Evolutionary conservation across 1,284 basidiomycete genomes (phyloP).

Genomic region (Xerocomus cyaneibrunnescens): DNA sequence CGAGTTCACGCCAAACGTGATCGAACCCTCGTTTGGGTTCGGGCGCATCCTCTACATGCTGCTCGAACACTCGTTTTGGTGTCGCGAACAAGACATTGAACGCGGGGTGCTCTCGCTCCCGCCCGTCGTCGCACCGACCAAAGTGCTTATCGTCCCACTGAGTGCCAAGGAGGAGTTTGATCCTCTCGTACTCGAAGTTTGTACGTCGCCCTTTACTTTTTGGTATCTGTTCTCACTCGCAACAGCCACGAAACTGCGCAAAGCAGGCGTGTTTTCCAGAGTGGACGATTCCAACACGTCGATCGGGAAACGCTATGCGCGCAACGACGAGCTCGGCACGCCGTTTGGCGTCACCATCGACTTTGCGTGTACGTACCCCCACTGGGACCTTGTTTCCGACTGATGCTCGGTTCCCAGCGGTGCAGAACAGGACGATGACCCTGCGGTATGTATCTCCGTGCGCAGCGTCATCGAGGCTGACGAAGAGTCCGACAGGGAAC

Average conservation of each 20-base stretch:
- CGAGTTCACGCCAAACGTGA: conserved; percentile 96
- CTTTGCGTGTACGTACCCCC: conserved; percentile 81
- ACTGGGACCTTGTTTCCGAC: not conserved
- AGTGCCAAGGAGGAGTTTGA: conserved; percentile 85
- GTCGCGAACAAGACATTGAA: conserved; percentile 86
- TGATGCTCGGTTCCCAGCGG: conserved; percentile 44
- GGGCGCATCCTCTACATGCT: conserved; percentile 95
- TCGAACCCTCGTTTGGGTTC: conserved; percentile 98
- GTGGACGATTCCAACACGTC: conserved; percentile 96
- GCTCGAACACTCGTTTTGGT: conserved; percentile 97
- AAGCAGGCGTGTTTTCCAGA: conserved; percentile 85
- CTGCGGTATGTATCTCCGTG: conserved; percentile 58
- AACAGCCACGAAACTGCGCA: conserved; percentile 82
- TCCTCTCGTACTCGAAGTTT: conserved; percentile 86
- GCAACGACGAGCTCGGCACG: conserved; percentile 98
- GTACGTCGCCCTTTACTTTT: conserved; percentile 51
- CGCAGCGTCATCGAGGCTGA: not conserved
- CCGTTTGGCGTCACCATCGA: conserved; percentile 96
- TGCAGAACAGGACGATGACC: conserved; percentile 87
- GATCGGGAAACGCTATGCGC: conserved; percentile 95
- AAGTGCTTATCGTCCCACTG: conserved; percentile 95
- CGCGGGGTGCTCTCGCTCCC: conserved; percentile 91
- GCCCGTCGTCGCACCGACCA: conserved; percentile 90
- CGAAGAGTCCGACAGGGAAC: conserved; percentile 61
- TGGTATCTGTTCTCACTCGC: not conserved